These are phyloP conservation scores for Dothistroma septosporum DNA, from an alignment of 2,329 filamentous ascomycete genomes.

Conservation along the genomic window DNA sequence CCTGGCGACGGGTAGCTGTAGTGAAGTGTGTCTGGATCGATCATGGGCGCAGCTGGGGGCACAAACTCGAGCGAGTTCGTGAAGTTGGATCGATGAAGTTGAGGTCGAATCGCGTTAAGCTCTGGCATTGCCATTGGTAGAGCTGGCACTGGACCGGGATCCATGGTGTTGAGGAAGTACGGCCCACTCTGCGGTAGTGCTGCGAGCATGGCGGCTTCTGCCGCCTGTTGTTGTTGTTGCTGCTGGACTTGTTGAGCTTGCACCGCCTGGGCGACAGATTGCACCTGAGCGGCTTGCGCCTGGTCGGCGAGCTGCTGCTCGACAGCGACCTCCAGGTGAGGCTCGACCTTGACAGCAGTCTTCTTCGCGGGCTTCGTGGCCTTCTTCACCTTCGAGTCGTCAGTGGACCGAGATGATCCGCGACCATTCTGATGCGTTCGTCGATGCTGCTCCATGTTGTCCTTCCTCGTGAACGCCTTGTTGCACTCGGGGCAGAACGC, in stretches of 20 bases:
- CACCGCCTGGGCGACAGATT: slow-evolving; percentile 14
- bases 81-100: slow-evolving; percentile 32
- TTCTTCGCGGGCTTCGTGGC: slow-evolving; percentile 36
- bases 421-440: slow-evolving; percentile 64
- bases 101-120: slow-evolving; percentile 26
- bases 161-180: slow-evolving; percentile 33
- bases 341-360: slow-evolving; percentile 27
- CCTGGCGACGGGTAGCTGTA: slow-evolving; percentile 38
- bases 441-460: slow-evolving; percentile 85
- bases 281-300: slow-evolving; percentile 18
- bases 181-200: slow-evolving; percentile 27
- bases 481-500: slow-evolving; percentile 67
- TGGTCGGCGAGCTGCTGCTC: slow-evolving; percentile 35
- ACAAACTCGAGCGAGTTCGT: slow-evolving; percentile 34
- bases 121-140: slow-evolving; percentile 35
- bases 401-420: slow-evolving; percentile 38
- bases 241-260: slow-evolving; percentile 22
- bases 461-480: slow-evolving; percentile 75
- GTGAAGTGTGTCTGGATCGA: slow-evolving; percentile 34
- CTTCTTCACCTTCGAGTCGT: slow-evolving; percentile 45
- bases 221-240: slow-evolving; percentile 9
- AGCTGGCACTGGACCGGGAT: slow-evolving; percentile 34
- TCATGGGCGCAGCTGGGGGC: slow-evolving; percentile 28
- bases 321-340: slow-evolving; percentile 33
- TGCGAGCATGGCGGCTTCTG: slow-evolving; percentile 28